Evolutionary conservation across 495 filamentous ascomycete genomes (phyloP).

Genomic region (Monascus purpureus): DNA sequence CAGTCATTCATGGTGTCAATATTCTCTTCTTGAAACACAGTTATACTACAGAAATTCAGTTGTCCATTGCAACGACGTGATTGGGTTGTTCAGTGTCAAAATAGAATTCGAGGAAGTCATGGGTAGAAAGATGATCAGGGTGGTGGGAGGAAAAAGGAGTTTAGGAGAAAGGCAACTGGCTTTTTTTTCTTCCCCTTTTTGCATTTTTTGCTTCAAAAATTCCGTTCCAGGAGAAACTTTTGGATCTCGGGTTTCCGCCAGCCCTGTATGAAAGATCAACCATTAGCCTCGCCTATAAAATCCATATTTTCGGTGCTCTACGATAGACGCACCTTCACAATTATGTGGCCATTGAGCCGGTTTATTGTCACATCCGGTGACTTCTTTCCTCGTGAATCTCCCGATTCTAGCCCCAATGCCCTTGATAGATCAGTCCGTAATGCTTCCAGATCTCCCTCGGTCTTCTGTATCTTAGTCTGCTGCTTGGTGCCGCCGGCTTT

Average conservation of each 20-base stretch:
- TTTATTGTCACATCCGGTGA: constrained; percentile 40
- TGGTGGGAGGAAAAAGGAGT: not conserved
- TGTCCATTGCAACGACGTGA: not conserved
- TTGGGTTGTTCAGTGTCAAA: not conserved
- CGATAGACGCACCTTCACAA: constrained; percentile 40
- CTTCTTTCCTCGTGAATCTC: constrained; percentile 11
- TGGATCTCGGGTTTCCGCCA: constrained; percentile 38
- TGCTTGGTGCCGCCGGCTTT: constrained; percentile 69
- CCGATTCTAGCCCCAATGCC: constrained; percentile 31
- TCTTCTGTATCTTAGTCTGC: constrained; percentile 61
- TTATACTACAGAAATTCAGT: no score
- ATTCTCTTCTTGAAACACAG: no score
- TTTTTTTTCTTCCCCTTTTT: no score
- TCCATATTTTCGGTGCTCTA: not conserved
- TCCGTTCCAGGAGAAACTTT: constrained; percentile 31
- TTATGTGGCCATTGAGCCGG: constrained; percentile 45
- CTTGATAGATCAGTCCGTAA: constrained; percentile 37
- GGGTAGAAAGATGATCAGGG: constrained; percentile 1
- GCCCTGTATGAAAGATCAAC: constrained; percentile 17
- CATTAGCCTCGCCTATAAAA: constrained; percentile 1
- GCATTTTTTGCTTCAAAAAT: constrained; percentile 23
- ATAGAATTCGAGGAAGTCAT: no score
- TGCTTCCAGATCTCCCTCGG: constrained; percentile 52
- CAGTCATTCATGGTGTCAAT: no score
- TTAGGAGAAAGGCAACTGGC: no score